Evolutionary conservation across 306 rosid species (phyloP), one percentile per base, ranked within the genome.

Genomic region (Quillaja saponaria): DNA sequence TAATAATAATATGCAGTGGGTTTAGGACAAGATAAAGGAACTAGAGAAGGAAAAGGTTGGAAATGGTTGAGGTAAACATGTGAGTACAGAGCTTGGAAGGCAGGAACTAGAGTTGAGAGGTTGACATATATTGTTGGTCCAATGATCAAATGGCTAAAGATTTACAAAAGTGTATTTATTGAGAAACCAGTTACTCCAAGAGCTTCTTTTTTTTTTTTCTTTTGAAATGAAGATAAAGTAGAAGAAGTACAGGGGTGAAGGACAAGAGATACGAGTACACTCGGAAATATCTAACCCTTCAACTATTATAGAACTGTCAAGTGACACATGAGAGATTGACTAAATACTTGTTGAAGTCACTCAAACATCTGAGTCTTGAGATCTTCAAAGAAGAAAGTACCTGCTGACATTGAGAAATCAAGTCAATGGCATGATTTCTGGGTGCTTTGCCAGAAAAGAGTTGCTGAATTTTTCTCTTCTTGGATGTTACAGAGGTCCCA

Each of bases 391-490:
- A 59, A 79, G 60, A 46, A 61, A 59, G 41, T 55, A 88, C 96
- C 91, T 64, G 82, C 55, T 61, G 91, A 61, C 58, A 42, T 54
- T 72, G 79, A 73, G 67, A 41, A 13, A 61, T 66, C 39, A 1
- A 49, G 68, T 55, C 67, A 80, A 54, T 58, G 58, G 73, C 19
- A 51, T 76, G 77, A 80, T 73, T 81, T 72, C 18, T 51, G 59
- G 67, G 28, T 48, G 64, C 71, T 40, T 69, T 58, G 49, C 76
- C 72, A 44, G 70, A 72, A 76, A 37, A 74, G 3, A 63, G 69
- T 63, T 83, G 80, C 0, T 61, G 67, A 46, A 42, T 34, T 72
- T 80, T 81, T 79, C 92, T 81, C 71, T 71, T 83, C 53, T 69
- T 88, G 67, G 89, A 81, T 58, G 74, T 76, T 28, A 35, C 19